phyloP scores from a whole-genome alignment of 768 basidiomycete genomes.

The Neoboletus brunneissimus region DNA sequence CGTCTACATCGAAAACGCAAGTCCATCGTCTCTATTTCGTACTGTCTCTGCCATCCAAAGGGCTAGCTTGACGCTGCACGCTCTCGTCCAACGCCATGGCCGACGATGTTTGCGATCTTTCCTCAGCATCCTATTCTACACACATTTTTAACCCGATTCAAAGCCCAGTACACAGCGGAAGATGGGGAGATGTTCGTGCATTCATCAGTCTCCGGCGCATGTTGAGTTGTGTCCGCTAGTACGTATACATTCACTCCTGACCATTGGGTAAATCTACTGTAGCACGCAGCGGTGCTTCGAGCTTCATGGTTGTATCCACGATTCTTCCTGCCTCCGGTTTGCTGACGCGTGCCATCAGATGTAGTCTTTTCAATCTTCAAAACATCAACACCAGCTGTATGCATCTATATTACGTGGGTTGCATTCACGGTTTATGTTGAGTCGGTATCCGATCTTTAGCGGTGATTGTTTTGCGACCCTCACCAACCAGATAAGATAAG shows the following conservation, averaged over 20 bases:
- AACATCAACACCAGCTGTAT: not conserved
- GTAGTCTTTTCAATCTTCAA: not conserved
- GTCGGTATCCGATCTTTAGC: not conserved
- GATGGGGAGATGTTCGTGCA: not conserved
- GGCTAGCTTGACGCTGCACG: not conserved
- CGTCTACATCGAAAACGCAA: not conserved
- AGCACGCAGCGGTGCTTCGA: not conserved
- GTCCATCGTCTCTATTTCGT: not conserved
- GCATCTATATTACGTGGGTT: not conserved
- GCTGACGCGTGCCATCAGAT: not conserved
- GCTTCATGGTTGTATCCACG: not conserved
- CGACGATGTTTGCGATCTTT: not conserved
- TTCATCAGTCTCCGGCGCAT: not conserved
- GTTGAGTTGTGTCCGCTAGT: not conserved
- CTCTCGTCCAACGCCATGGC: not conserved
- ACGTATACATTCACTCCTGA: not conserved
- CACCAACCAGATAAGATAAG: constrained; percentile 24
- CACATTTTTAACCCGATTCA: not conserved
- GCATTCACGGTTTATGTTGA: not conserved
- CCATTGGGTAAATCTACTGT: not conserved
- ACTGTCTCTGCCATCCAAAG: not conserved
- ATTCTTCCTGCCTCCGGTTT: not conserved
- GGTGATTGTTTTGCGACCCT: not conserved
- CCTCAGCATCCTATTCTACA: not conserved
- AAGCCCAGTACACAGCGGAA: not conserved